Conservation (phyloP, 139 green algal species). For the Zygnema circumcarinatum region DNA sequence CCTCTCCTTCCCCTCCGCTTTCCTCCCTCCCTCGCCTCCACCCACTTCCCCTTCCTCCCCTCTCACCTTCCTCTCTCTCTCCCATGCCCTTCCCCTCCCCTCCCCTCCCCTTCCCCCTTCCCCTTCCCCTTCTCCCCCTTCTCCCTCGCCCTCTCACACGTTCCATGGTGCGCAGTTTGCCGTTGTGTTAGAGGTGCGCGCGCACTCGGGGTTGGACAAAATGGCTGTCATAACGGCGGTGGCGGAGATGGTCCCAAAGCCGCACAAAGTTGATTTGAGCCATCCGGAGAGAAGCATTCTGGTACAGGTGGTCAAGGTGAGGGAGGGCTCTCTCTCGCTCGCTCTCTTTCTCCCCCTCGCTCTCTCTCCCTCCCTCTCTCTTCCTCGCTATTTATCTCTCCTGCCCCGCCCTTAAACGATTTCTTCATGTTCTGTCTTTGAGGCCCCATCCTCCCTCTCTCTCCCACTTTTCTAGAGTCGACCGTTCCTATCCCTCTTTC, state of each 20-base stretch:
- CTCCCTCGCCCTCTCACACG: background rate
- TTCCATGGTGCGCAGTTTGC: conserved; percentile 57
- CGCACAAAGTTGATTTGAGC: conserved; percentile 59
- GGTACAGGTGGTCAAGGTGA: conserved; percentile 60
- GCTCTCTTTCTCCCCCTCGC: conserved; percentile 2
- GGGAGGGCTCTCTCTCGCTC: conserved; percentile 1
- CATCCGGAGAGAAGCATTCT: conserved; percentile 61
- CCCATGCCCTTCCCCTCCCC: background rate
- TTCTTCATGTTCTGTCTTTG: conserved; percentile 25
- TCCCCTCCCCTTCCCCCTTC: background rate
- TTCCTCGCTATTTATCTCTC: background rate
- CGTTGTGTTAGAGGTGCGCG: conserved; percentile 46
- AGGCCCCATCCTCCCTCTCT: conserved; percentile 22
- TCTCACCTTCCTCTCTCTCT: background rate
- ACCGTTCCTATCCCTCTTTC: background rate
- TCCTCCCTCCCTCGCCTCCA: background rate
- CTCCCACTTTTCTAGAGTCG: conserved; percentile 1
- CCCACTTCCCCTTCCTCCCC: background rate
- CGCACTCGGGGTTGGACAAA: conserved; percentile 36
- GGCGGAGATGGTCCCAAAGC: conserved; percentile 48
- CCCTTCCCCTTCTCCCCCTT: background rate
- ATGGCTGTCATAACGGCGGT: conserved; percentile 60
- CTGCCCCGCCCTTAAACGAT: conserved; percentile 3
- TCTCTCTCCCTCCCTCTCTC: conserved; percentile 35
- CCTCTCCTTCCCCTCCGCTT: background rate